Evolutionary conservation across 164 flowering plant species (phyloP).

Genomic region (Umbellularia californica): DNA sequence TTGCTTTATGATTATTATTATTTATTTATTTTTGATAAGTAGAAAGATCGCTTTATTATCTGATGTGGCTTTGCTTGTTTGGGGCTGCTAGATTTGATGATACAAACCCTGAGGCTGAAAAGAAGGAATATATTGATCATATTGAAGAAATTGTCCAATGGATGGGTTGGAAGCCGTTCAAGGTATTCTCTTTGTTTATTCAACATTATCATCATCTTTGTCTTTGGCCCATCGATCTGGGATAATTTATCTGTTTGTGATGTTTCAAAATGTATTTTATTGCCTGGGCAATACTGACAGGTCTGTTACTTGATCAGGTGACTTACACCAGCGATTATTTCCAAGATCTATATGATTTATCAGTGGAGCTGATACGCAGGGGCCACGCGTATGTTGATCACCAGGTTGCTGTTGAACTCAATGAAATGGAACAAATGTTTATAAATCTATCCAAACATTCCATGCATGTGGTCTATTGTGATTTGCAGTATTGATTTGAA

Average conservation of each 20-base stretch:
- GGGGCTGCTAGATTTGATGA: slow-evolving; percentile 72
- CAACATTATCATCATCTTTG: too few species aligned
- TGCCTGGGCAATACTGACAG: slow-evolving; percentile 6
- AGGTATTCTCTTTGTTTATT: slow-evolving; percentile 38
- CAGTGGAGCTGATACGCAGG: slow-evolving; percentile 82
- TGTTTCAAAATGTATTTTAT: neutral
- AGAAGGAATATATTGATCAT: slow-evolving; percentile 93
- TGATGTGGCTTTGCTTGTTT: neutral
- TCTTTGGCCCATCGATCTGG: too few species aligned
- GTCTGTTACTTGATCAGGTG: slow-evolving; percentile 42
- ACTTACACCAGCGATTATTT: slow-evolving; percentile 97
- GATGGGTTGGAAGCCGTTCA: slow-evolving; percentile 99
- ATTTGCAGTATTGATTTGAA: neutral
- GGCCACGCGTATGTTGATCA: slow-evolving; percentile 99
- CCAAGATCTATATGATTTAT: slow-evolving; percentile 80
- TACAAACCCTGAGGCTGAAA: slow-evolving; percentile 98
- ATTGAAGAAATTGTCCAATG: slow-evolving; percentile 87
- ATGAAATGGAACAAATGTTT: neutral
- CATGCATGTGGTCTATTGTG: neutral
- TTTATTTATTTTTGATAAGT: too few species aligned
- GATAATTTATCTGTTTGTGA: too few species aligned
- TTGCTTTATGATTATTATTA: too few species aligned
- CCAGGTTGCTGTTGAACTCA: slow-evolving; percentile 49
- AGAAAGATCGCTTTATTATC: neutral
- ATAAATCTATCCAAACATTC: neutral